Conservation (phyloP, 495 filamentous ascomycete species). For the Penicillium paradoxum region DNA sequence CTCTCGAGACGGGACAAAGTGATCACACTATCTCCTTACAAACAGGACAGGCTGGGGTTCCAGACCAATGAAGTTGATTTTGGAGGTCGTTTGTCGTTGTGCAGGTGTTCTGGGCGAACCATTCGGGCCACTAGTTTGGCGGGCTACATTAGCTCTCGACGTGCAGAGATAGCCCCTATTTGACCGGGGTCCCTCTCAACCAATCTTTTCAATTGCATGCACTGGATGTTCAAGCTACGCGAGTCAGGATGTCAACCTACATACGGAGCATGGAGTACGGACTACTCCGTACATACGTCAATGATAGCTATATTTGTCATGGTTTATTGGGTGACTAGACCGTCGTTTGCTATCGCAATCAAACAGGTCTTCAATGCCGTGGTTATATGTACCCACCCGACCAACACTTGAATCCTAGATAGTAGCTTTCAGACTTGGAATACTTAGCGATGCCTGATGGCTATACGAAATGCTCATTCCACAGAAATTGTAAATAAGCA, state of each 20-base stretch:
- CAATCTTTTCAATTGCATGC: neutral
- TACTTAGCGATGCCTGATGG: too few relatives aligned
- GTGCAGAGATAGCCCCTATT: neutral
- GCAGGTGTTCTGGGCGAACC: neutral
- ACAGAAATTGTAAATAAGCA: too few relatives aligned
- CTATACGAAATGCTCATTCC: too few relatives aligned
- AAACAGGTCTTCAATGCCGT: too few relatives aligned
- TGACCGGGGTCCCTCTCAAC: neutral
- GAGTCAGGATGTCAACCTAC: neutral
- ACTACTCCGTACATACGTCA: too few relatives aligned
- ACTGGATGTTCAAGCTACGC: neutral
- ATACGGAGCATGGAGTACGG: too few relatives aligned
- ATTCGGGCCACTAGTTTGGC: neutral
- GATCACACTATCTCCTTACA: neutral
- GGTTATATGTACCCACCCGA: too few relatives aligned
- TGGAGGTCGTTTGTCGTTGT: neutral
- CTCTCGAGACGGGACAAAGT: neutral
- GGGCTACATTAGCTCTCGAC: neutral
- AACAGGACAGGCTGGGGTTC: neutral
- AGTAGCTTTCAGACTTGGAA: too few relatives aligned
- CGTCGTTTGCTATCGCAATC: too few relatives aligned
- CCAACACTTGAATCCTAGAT: too few relatives aligned
- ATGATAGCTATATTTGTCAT: too few relatives aligned
- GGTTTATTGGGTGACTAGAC: too few relatives aligned
- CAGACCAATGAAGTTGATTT: neutral